Evolutionary conservation across 768 basidiomycete genomes (phyloP), one percentile per base, ranked within the genome.

Genomic region (Lyophyllum semitale): DNA sequence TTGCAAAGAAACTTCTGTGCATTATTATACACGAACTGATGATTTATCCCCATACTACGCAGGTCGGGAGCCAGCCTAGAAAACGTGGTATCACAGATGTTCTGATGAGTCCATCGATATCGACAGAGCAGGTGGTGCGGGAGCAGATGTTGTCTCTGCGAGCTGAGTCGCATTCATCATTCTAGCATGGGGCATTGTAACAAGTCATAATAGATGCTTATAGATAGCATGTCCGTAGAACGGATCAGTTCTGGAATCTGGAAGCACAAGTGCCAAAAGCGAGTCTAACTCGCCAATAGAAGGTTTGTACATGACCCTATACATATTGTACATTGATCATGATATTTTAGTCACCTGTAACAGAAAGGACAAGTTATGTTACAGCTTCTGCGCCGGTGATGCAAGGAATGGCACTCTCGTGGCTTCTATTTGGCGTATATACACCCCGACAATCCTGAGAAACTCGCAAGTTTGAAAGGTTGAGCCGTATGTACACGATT

Each of bases 391-490:
- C 20, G 9, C 29, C 15, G 37, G 27, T 49, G 48, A 48, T 48
- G 32, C 32, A 9, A 23, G 32, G 35, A 18, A n/a, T 9, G 12
- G 41, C 8, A 42, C 9, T 42, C 18, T 40, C 41, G 11, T 23
- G 37, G 37, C 48, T 49, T 49, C 48, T 40, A 7, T 40, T 49
- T 37, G 48, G 48, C n/a, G 12, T n/a, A 38, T 4, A 4, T 11
- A 26, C 17, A 15, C 11, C n/a, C 33, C 32, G 48, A 48, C 48
- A 49, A 40, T 27, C 48, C 48, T 49, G 48, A 27, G 37, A 49
- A 37, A 17, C 23, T 49, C 8, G 23, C 22, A 18, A 40, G 35
- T 49, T 40, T 38, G 22, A 49, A 49, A 17, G 1, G 48, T 26
- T 49, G 22, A 40, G 22, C 48, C 48, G 23, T 22, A 20, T 27